A percentile compares a stretch with the other conserved stretches of the same genome.
These are phyloP conservation scores for Lodderomyces parapsilosis DNA, from an alignment of 1,139 yeast genomes.

Conservation along the genomic window DNA sequence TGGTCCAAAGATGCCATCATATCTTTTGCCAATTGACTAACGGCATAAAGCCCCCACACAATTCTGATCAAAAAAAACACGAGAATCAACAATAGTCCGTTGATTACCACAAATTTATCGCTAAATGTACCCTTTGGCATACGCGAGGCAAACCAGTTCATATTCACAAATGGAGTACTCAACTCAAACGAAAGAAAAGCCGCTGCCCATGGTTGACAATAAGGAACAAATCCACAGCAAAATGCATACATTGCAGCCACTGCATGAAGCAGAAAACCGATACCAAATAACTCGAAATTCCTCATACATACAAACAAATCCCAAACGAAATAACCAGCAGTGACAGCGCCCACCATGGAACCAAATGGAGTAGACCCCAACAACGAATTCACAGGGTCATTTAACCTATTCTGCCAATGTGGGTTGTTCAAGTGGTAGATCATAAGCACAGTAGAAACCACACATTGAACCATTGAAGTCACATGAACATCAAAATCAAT, in stretches of 20 bases:
- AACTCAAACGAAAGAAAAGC: constrained; percentile 83
- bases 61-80: constrained; percentile 79
- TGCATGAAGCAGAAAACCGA: constrained; percentile 85
- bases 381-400: constrained; percentile 47
- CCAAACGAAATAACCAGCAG: constrained; percentile 92
- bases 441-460: constrained; percentile 53
- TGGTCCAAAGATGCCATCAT: constrained; percentile 40
- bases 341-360: constrained; percentile 67
- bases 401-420: constrained; percentile 37
- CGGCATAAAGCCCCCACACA: constrained; percentile 85
- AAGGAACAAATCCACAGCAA: constrained; percentile 48
- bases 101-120: constrained; percentile 52
- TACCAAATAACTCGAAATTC: constrained; percentile 67
- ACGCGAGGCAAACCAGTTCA: constrained; percentile 86
- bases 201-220: constrained; percentile 74
- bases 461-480: constrained; percentile 82
- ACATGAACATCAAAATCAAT: constrained; percentile 85
- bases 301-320: constrained; percentile 66
- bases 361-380: constrained; percentile 73
- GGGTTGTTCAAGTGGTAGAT: constrained; percentile 61
- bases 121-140: constrained; percentile 61
- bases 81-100: constrained; percentile 67
- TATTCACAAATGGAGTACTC: constrained; percentile 89
- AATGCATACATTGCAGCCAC: constrained; percentile 78
- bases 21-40: constrained; percentile 51